Conservation (phyloP, 495 filamentous ascomycete species). For the Penicillium simplicissimum region DNA sequence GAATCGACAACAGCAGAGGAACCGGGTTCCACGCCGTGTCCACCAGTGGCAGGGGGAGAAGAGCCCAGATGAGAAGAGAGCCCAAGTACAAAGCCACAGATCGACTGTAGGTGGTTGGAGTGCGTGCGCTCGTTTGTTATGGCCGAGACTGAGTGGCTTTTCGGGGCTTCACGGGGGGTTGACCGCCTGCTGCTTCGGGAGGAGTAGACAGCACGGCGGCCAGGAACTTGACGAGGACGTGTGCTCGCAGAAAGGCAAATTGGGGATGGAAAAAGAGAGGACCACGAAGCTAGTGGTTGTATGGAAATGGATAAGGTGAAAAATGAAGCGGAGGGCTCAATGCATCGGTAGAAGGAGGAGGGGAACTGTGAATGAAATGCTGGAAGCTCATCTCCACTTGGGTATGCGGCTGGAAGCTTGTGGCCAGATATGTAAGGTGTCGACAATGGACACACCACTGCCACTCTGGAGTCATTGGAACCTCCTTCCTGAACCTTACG, state of each 20-base stretch:
- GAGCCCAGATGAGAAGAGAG: conserved; percentile 6
- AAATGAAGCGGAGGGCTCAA: background rate
- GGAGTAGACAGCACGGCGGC: background rate
- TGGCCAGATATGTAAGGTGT: background rate
- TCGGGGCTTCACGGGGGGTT: conserved; percentile 3
- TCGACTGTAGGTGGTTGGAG: conserved; percentile 12
- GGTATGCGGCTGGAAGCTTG: background rate
- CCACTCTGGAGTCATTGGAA: too few relatives aligned
- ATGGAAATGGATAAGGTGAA: background rate
- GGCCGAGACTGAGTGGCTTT: conserved; percentile 26
- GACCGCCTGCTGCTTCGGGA: background rate
- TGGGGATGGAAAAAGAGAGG: background rate
- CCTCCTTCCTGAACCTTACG: too few relatives aligned
- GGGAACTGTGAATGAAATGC: background rate
- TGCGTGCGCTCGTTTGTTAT: conserved; percentile 29
- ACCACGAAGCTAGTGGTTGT: background rate
- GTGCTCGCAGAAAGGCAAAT: background rate
- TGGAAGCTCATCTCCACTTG: background rate
- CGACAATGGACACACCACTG: background rate
- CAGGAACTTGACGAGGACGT: background rate
- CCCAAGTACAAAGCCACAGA: conserved; percentile 18
- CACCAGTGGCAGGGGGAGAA: conserved; percentile 6
- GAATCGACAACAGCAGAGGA: conserved; percentile 25
- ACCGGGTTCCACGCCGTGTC: conserved; percentile 26
- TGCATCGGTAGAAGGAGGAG: background rate